Conservation (phyloP, 495 filamentous ascomycete genomes). For the Penicillium diatomitis region DNA sequence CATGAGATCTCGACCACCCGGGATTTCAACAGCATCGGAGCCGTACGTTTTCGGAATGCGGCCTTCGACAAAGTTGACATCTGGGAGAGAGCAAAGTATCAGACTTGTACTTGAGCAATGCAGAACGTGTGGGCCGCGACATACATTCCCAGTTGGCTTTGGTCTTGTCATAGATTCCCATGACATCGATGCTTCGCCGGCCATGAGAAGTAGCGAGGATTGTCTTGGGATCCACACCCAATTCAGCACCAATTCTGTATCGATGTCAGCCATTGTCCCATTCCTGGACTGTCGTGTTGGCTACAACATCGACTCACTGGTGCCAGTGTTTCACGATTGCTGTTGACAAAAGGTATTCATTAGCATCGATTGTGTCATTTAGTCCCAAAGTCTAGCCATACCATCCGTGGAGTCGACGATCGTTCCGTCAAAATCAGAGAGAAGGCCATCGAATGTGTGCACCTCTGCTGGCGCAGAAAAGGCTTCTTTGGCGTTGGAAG, state of each 20-base stretch:
- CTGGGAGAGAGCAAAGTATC: slow-evolving; percentile 30
- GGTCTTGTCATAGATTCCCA: slow-evolving; percentile 62
- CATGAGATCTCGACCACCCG: slow-evolving; percentile 54
- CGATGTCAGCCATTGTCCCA: background rate
- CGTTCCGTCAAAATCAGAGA: slow-evolving; percentile 86
- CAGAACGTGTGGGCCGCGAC: slow-evolving; percentile 19
- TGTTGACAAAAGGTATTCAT: slow-evolving; percentile 19
- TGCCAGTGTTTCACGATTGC: slow-evolving; percentile 93
- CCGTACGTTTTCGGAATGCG: slow-evolving; percentile 68
- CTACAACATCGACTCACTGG: slow-evolving; percentile 41
- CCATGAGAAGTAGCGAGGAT: slow-evolving; percentile 89
- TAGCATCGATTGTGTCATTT: background rate
- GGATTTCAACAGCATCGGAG: slow-evolving; percentile 71
- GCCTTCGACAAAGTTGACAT: slow-evolving; percentile 70
- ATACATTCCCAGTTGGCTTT: slow-evolving; percentile 88
- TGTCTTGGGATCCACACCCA: slow-evolving; percentile 69
- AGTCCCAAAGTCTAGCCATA: slow-evolving; percentile 6
- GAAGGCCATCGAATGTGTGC: slow-evolving; percentile 62
- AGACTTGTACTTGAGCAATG: background rate
- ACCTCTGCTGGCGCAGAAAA: slow-evolving; percentile 53
- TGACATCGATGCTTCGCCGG: slow-evolving; percentile 70
- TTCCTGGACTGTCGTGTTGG: too few relatives aligned
- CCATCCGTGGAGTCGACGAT: slow-evolving; percentile 39
- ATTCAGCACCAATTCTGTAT: slow-evolving; percentile 59
- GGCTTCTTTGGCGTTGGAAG: slow-evolving; percentile 20